Conservation (phyloP, 805 yeast genomes). For the Blastobotrys muscicola region DNA sequence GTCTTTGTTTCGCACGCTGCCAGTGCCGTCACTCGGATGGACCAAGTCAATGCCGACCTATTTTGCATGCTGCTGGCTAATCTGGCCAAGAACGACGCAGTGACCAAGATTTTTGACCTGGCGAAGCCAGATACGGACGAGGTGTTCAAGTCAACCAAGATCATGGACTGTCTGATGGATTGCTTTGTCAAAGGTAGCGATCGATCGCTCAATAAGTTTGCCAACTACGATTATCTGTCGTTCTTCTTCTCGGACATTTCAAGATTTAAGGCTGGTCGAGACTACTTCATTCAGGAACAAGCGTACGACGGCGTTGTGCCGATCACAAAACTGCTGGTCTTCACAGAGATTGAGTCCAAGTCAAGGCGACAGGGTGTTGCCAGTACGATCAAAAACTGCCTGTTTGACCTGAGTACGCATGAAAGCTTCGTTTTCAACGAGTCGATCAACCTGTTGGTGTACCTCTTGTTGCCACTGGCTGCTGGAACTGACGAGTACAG, state of each 20-base stretch:
- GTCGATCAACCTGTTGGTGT: constrained; percentile 67
- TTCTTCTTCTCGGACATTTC: constrained; percentile 88
- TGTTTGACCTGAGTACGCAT: constrained; percentile 73
- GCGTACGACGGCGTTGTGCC: constrained; percentile 70
- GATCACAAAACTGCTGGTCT: constrained; percentile 67
- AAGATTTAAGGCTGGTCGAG: constrained; percentile 48
- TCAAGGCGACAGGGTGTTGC: constrained; percentile 88
- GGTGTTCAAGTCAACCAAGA: constrained; percentile 39
- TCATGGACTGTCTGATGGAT: constrained; percentile 77
- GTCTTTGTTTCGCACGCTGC: constrained; percentile 33
- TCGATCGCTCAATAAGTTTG: constrained; percentile 57
- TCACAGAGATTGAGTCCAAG: constrained; percentile 68
- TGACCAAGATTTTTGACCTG: constrained; percentile 42
- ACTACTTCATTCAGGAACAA: constrained; percentile 65
- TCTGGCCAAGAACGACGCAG: constrained; percentile 65
- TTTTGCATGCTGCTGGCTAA: constrained; percentile 79
- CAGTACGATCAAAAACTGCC: constrained; percentile 79
- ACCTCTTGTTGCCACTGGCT: constrained; percentile 62
- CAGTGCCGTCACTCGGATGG: constrained; percentile 34
- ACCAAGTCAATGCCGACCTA: constrained; percentile 65
- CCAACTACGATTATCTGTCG: constrained; percentile 73
- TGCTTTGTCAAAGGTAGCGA: constrained; percentile 81
- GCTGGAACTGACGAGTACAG: constrained; percentile 68
- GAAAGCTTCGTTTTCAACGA: constrained; percentile 47
- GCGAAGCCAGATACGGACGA: constrained; percentile 19